phyloP scores from a whole-genome alignment of 106 monocot genomes.

The Agapanthus africanus region DNA sequence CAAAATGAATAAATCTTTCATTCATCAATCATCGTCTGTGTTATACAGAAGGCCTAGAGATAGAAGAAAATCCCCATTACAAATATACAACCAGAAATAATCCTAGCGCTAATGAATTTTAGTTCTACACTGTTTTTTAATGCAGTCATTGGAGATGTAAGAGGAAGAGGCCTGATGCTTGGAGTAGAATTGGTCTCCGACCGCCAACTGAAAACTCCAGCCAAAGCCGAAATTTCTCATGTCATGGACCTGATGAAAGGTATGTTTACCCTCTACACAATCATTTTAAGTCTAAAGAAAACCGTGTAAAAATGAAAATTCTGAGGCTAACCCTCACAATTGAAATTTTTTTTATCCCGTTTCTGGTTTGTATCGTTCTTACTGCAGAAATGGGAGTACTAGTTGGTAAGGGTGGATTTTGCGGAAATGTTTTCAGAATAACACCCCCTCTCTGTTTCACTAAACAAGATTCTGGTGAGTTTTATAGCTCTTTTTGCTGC shows the following conservation, averaged over 20 bases:
- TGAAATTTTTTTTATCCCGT: not conserved
- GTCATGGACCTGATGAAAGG: conserved; percentile 6
- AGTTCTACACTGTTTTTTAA: too few relatives aligned
- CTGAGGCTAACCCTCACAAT: too few relatives aligned
- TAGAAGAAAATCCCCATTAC: too few relatives aligned
- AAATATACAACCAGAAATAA: too few relatives aligned
- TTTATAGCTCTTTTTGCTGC: not conserved
- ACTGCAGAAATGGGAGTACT: conserved; percentile 71
- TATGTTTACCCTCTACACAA: not conserved
- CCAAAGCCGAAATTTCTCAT: conserved; percentile 76
- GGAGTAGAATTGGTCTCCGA: conserved; percentile 90
- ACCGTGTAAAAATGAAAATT: not conserved
- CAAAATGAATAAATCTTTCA: too few relatives aligned
- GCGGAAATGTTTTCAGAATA: conserved; percentile 79
- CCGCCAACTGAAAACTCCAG: conserved; percentile 85
- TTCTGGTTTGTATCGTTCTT: not conserved
- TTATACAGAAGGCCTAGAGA: too few relatives aligned
- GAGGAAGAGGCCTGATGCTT: conserved; percentile 92
- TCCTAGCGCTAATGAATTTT: too few relatives aligned
- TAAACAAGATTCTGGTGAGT: conserved; percentile 60
- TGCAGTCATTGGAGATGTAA: conserved; percentile 94
- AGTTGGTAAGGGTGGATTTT: conserved; percentile 69
- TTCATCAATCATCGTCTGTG: too few relatives aligned
- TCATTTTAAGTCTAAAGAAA: not conserved
- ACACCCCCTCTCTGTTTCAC: conserved; percentile 81